Conservation (phyloP, 2,329 filamentous ascomycete genomes). For the Aspergillus pseudonomiae region DNA sequence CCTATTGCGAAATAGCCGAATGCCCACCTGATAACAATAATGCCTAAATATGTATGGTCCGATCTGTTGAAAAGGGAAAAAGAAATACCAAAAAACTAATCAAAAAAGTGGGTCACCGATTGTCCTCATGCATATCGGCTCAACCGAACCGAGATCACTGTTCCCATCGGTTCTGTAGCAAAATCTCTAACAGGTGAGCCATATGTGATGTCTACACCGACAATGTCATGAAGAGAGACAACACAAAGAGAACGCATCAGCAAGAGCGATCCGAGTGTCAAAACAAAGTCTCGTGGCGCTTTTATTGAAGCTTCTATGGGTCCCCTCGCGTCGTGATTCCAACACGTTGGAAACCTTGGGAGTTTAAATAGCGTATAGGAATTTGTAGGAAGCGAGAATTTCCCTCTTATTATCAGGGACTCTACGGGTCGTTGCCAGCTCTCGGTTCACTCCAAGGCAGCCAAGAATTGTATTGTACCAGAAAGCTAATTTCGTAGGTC, state of each 20-base stretch:
- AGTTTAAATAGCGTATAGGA: not conserved
- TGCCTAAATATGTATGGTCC: not conserved
- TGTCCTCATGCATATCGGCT: constrained; percentile 2
- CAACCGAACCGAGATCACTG: constrained; percentile 1
- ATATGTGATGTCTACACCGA: constrained; percentile 3
- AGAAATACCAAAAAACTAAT: not conserved
- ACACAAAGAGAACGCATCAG: not conserved
- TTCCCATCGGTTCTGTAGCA: not conserved
- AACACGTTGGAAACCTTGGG: constrained; percentile 5
- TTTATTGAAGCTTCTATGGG: constrained; percentile 17
- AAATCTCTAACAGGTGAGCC: not conserved
- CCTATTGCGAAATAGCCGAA: not conserved
- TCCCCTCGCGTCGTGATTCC: constrained; percentile 12
- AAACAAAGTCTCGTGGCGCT: constrained; percentile 9
- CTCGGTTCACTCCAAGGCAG: not conserved
- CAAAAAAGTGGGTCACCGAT: constrained; percentile 1
- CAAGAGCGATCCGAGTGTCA: not conserved
- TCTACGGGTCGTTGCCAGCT: not conserved
- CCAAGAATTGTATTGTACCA: constrained; percentile 3
- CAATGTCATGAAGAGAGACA: not conserved
- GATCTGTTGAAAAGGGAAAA: constrained; percentile 2
- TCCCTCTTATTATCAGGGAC: not conserved
- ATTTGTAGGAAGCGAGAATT: constrained; percentile 1
- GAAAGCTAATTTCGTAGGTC: not conserved
- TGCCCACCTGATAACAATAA: not conserved